phyloP scores from a whole-genome alignment of 495 filamentous ascomycete species.

The Penicillium macrosclerotiorum region DNA sequence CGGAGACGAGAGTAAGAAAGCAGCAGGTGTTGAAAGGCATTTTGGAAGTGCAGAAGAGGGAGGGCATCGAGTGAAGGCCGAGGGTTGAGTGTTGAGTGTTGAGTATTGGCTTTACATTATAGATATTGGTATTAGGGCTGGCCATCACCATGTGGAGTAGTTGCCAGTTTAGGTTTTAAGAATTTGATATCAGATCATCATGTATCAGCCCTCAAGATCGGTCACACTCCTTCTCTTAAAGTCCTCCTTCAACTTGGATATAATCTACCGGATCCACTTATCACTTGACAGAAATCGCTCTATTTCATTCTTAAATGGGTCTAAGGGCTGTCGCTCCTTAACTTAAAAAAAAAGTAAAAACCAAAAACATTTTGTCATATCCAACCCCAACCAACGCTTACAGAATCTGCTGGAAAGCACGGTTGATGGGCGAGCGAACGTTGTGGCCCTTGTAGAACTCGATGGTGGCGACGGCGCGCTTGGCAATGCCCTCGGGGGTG shows the following conservation, averaged over 20 bases:
- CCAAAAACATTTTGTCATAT: constrained; percentile 27
- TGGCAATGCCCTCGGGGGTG: constrained; percentile 91
- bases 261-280: no score
- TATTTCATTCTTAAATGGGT: constrained; percentile 28
- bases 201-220: no score
- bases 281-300: constrained; percentile 24
- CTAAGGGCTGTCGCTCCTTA: constrained; percentile 22
- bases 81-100: no score
- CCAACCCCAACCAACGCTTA: constrained; percentile 25
- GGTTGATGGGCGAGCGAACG: constrained; percentile 92
- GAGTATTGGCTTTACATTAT: no score
- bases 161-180: no score
- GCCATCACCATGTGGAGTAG: no score
- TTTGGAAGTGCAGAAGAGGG: constrained; percentile 27
- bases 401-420: constrained; percentile 58
- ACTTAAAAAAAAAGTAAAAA: constrained; percentile 17
- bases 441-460: constrained; percentile 95
- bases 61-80: no score
- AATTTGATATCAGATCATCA: no score
- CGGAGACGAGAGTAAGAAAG: constrained; percentile 23
- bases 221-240: no score
- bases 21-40: constrained; percentile 30
- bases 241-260: no score
- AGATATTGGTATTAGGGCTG: no score
- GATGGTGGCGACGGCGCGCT: constrained; percentile 86